Percentiles rank a stretch among this genome's conserved stretches.
Evolutionary conservation across 1,139 yeast species (phyloP).

Genomic region (Yamadazyma membranifaciens): DNA sequence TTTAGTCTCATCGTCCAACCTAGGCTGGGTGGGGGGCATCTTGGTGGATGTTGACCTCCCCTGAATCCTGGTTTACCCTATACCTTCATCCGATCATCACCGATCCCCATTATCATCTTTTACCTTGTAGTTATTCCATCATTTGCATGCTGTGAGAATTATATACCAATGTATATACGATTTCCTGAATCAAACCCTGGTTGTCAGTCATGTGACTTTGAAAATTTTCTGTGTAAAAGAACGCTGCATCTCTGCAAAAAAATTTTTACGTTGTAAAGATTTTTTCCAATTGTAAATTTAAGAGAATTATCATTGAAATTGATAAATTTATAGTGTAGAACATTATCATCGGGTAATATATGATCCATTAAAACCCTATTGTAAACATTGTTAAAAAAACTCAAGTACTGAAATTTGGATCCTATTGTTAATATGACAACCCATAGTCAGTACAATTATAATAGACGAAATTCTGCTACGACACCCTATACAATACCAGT

Average conservation of each 20-base stretch:
- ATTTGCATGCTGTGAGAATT: too few relatives aligned
- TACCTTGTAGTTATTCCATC: too few relatives aligned
- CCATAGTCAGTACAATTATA: slow-evolving; percentile 29
- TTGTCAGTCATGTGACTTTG: slow-evolving; percentile 2
- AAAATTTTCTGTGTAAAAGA: too few relatives aligned
- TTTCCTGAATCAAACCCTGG: neutral
- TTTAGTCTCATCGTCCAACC: neutral
- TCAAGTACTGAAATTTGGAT: neutral
- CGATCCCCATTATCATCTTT: neutral
- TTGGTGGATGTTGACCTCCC: too few relatives aligned
- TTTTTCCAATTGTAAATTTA: neutral
- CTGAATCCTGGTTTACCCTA: too few relatives aligned
- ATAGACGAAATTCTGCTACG: slow-evolving; percentile 29
- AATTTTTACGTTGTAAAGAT: slow-evolving; percentile 1
- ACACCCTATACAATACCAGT: slow-evolving; percentile 35
- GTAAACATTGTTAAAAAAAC: too few relatives aligned
- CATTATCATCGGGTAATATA: neutral
- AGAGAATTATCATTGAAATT: too few relatives aligned
- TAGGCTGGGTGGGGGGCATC: too few relatives aligned
- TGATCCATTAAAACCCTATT: neutral
- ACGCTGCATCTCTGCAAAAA: slow-evolving; percentile 5
- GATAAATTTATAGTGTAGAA: too few relatives aligned
- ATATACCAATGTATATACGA: too few relatives aligned
- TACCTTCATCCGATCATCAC: too few relatives aligned
- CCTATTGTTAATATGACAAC: slow-evolving; percentile 21